phyloP scores from a whole-genome alignment of 371 early-diverging fungal genomes.

The Smittium mucronatum region DNA sequence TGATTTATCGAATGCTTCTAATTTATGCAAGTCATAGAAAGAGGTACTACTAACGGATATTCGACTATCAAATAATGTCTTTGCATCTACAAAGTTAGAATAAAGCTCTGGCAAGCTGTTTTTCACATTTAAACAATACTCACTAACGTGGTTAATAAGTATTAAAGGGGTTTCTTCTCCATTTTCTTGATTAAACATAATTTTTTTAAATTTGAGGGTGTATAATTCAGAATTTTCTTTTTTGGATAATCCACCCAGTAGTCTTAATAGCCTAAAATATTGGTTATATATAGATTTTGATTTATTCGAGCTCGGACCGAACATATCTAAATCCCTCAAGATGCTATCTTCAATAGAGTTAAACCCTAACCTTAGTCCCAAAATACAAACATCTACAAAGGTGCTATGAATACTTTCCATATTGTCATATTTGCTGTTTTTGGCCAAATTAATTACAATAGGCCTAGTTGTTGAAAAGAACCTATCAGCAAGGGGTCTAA shows the following conservation, averaged over 20 bases:
- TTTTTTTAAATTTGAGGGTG: background rate
- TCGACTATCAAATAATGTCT: background rate
- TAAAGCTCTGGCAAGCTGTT: background rate
- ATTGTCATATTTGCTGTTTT: background rate
- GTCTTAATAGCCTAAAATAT: background rate
- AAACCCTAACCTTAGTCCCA: background rate
- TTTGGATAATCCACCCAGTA: background rate
- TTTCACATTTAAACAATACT: too few relatives aligned
- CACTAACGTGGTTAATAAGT: background rate
- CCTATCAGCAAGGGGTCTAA: background rate
- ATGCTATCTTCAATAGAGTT: background rate
- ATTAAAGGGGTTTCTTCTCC: background rate
- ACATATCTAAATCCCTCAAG: background rate
- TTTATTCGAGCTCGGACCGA: background rate
- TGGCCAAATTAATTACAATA: background rate
- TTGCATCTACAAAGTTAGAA: background rate
- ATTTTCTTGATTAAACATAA: background rate
- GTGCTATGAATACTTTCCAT: background rate
- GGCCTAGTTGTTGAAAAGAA: background rate
- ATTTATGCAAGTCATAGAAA: slow-evolving; percentile 29
- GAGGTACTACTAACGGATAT: background rate
- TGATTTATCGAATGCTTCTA: background rate
- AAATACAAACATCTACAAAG: background rate
- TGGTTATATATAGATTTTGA: background rate
- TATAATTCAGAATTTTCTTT: background rate